These are phyloP conservation scores for Aschersonia sp. DNA, from an alignment of 2,329 filamentous ascomycete species.

Conservation along the genomic window DNA sequence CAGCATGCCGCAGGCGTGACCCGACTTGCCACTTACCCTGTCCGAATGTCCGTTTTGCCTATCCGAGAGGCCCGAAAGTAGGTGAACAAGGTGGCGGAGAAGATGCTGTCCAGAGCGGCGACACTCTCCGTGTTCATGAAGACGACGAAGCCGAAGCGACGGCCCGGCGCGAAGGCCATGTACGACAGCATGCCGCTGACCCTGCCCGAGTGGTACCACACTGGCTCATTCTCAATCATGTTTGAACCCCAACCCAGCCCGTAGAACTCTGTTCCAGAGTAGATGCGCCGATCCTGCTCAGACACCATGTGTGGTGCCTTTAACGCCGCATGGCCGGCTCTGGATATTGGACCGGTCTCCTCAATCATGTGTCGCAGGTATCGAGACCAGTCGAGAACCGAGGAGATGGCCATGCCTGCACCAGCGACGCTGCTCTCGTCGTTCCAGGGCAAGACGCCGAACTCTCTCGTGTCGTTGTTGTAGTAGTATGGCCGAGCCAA, in stretches of 20 bases:
- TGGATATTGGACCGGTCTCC: constrained; percentile 13
- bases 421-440: background rate
- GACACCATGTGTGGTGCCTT: constrained; percentile 11
- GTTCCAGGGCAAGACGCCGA: constrained; percentile 9
- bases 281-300: background rate
- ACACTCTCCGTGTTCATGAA: constrained; percentile 10
- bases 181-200: constrained; percentile 10
- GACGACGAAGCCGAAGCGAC: constrained; percentile 10
- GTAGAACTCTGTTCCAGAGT: constrained; percentile 9
- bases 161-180: constrained; percentile 14
- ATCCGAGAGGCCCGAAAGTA: constrained; percentile 6
- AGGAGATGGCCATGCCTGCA: constrained; percentile 27
- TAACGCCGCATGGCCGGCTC: constrained; percentile 9
- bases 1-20: background rate
- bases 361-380: constrained; percentile 18
- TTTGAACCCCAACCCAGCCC: constrained; percentile 10
- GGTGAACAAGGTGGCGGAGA: constrained; percentile 11
- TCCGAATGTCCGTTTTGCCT: constrained; percentile 6
- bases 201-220: constrained; percentile 11
- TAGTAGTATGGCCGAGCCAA: constrained; percentile 26
- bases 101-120: constrained; percentile 7
- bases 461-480: constrained; percentile 13
- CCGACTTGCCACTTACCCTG: constrained; percentile 1
- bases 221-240: constrained; percentile 7
- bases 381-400: constrained; percentile 21